phyloP scores from a whole-genome alignment of 768 basidiomycete genomes.

The Pleurotus djamor region DNA sequence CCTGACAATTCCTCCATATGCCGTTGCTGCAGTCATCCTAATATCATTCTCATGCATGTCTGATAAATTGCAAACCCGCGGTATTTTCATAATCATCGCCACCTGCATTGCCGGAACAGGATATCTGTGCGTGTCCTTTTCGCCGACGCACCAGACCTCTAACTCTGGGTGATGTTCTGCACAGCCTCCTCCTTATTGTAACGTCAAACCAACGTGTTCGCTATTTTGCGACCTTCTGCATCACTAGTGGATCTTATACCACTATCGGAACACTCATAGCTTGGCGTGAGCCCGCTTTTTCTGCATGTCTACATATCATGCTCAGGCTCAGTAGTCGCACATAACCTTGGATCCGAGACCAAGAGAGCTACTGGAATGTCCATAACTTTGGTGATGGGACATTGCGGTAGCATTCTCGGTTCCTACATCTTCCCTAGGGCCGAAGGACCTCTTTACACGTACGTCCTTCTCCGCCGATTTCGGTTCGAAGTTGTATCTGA shows the following conservation, averaged over 20 bases:
- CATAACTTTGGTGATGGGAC: slow-evolving; percentile 81
- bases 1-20: slow-evolving; percentile 82
- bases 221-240: slow-evolving; percentile 79
- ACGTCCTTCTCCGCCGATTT: slow-evolving; percentile 15
- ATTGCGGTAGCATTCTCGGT: slow-evolving; percentile 76
- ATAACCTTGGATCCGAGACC: slow-evolving; percentile 77
- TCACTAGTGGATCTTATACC: slow-evolving; percentile 76
- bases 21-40: slow-evolving; percentile 65
- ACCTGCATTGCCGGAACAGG: slow-evolving; percentile 51
- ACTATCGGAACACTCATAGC: slow-evolving; percentile 73
- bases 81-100: slow-evolving; percentile 42
- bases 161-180: not conserved
- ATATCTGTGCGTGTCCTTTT: slow-evolving; percentile 48
- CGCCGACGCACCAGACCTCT: not conserved
- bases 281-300: slow-evolving; percentile 43
- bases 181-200: slow-evolving; percentile 55
- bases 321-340: slow-evolving; percentile 57
- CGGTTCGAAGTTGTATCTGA: too few species aligned
- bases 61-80: slow-evolving; percentile 64
- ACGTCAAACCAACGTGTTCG: slow-evolving; percentile 53
- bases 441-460: slow-evolving; percentile 69
- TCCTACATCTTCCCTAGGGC: slow-evolving; percentile 66
- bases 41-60: slow-evolving; percentile 57
- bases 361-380: slow-evolving; percentile 75
- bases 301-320: too few species aligned